A percentile compares a stretch with the other conserved stretches of the same genome.
Conservation (phyloP, 225 moss, liverwort and hornwort genomes). For the Polytrichum commune region DNA sequence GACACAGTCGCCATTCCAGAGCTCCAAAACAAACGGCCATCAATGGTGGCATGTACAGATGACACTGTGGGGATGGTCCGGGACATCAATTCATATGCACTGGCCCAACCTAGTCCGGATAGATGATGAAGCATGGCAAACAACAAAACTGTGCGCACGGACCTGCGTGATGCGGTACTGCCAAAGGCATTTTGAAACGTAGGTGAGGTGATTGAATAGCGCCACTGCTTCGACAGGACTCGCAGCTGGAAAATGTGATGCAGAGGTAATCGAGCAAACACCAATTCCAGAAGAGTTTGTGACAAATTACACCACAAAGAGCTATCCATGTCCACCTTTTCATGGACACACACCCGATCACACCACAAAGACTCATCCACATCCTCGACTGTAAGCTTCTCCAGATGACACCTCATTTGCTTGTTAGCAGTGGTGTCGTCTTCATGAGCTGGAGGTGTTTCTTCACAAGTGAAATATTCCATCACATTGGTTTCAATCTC, state of each 20-base stretch:
- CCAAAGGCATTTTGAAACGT: slow-evolving; percentile 36
- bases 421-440: not conserved
- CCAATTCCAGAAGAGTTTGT: slow-evolving; percentile 27
- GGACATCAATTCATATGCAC: too few species aligned
- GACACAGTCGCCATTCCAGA: too few species aligned
- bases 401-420: slow-evolving; percentile 13
- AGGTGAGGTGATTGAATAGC: slow-evolving; percentile 18
- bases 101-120: too few species aligned
- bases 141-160: not conserved
- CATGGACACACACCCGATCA: slow-evolving; percentile 32
- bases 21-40: too few species aligned
- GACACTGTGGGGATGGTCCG: too few species aligned
- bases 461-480: slow-evolving; percentile 12
- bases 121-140: not conserved
- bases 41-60: too few species aligned
- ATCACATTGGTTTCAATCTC: slow-evolving; percentile 7
- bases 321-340: slow-evolving; percentile 31
- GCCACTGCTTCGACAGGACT: slow-evolving; percentile 26
- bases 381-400: slow-evolving; percentile 6
- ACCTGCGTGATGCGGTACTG: slow-evolving; percentile 24
- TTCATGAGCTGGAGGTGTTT: slow-evolving; percentile 4
- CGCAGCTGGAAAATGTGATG: slow-evolving; percentile 27
- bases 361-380: slow-evolving; percentile 20
- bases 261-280: slow-evolving; percentile 32
- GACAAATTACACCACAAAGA: slow-evolving; percentile 25